Evolutionary conservation across 2,329 filamentous ascomycete genomes (phyloP).

Genomic region (Aureobasidium sp.): DNA sequence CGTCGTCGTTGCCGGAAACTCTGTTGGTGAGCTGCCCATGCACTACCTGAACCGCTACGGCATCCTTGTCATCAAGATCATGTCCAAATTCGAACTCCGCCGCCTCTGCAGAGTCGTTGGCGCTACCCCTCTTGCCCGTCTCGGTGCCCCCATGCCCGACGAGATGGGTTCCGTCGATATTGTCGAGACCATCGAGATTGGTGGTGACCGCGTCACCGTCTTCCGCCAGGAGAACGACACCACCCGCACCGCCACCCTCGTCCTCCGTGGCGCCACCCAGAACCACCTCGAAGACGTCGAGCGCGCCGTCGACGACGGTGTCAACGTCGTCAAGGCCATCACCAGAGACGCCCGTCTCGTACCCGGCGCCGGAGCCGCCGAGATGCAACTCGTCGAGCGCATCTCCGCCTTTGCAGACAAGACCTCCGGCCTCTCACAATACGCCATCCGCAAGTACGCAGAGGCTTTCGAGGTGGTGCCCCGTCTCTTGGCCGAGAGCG

Average conservation of each 20-base stretch:
- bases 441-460: constrained; percentile 94
- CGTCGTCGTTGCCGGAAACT: constrained; percentile 83
- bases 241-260: constrained; percentile 87
- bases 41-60: constrained; percentile 98
- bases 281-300: constrained; percentile 97
- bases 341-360: constrained; percentile 87
- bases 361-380: constrained; percentile 86
- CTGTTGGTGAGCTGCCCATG: constrained; percentile 89
- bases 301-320: constrained; percentile 92
- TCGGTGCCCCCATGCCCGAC: constrained; percentile 98
- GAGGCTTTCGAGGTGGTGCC: constrained; percentile 98
- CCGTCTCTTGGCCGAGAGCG: constrained; percentile 86
- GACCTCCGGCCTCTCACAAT: constrained; percentile 85
- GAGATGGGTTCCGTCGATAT: constrained; percentile 95
- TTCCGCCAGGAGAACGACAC: constrained; percentile 93
- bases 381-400: constrained; percentile 87
- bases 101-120: constrained; percentile 92
- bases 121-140: constrained; percentile 86
- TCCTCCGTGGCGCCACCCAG: constrained; percentile 90
- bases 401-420: constrained; percentile 86
- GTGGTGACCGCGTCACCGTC: constrained; percentile 93
- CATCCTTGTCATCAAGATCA: constrained; percentile 91
- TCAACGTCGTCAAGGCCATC: constrained; percentile 97
- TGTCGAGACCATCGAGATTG: constrained; percentile 95
- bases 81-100: constrained; percentile 96